Percentiles rank a stretch among this genome's conserved stretches.
These are phyloP conservation scores for Termitomyces sp. DNA, from an alignment of 768 basidiomycete genomes.

Conservation along the genomic window DNA sequence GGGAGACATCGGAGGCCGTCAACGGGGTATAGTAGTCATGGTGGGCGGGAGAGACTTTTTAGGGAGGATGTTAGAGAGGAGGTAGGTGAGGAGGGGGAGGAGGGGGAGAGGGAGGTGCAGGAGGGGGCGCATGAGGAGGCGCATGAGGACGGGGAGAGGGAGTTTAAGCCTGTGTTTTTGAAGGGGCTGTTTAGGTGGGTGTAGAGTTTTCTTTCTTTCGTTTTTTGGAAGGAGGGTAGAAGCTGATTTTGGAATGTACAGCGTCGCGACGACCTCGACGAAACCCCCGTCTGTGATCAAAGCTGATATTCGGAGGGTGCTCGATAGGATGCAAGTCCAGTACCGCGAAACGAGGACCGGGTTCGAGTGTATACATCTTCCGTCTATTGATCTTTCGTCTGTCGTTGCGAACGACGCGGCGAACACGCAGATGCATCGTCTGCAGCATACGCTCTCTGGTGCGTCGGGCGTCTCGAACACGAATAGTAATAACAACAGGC, in stretches of 20 bases:
- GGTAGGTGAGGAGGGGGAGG: no score
- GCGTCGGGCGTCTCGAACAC: constrained; percentile 32
- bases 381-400: constrained; percentile 87
- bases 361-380: constrained; percentile 94
- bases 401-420: constrained; percentile 29
- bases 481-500: no score
- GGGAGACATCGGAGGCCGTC: constrained; percentile 71
- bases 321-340: constrained; percentile 94
- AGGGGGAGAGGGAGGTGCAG: no score
- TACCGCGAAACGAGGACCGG: constrained; percentile 88
- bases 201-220: no score
- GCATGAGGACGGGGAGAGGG: constrained; percentile 59
- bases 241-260: constrained; percentile 22
- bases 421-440: constrained; percentile 24
- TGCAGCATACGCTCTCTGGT: constrained; percentile 45
- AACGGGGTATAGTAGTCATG: constrained; percentile 60
- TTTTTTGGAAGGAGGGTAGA: no score
- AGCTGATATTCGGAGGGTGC: constrained; percentile 77
- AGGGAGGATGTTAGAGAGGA: no score
- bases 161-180: constrained; percentile 91
- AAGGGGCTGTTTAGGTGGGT: constrained; percentile 92
- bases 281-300: constrained; percentile 80
- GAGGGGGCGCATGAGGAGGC: no score
- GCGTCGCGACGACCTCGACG: constrained; percentile 93
- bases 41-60: constrained; percentile 33